Evolutionary conservation across 2,329 filamentous ascomycete species (phyloP).

Genomic region (Aspergillus fructus): DNA sequence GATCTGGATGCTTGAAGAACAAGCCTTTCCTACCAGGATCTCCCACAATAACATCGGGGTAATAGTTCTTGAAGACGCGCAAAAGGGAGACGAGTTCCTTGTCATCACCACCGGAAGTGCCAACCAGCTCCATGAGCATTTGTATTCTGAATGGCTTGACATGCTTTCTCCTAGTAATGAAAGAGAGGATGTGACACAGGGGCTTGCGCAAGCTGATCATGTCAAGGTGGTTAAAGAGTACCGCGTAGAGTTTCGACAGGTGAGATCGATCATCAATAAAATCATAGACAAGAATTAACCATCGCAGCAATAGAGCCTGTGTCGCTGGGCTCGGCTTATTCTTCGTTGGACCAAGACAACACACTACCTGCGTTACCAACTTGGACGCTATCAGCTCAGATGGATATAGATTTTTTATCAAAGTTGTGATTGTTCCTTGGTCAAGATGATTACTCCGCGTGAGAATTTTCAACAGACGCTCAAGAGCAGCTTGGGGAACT

Average conservation of each 20-base stretch:
- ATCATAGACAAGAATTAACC: conserved; percentile 76
- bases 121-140: conserved; percentile 57
- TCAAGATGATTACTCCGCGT: conserved; percentile 69
- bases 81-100: conserved; percentile 71
- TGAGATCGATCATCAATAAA: conserved; percentile 63
- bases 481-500: conserved; percentile 60
- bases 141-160: conserved; percentile 83
- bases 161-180: conserved; percentile 78
- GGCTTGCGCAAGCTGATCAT: conserved; percentile 71
- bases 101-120: conserved; percentile 62
- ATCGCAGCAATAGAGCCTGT: conserved; percentile 71
- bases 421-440: conserved; percentile 67
- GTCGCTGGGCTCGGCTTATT: conserved; percentile 70
- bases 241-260: conserved; percentile 68
- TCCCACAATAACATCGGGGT: conserved; percentile 81
- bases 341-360: conserved; percentile 73
- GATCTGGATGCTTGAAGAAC: conserved; percentile 65
- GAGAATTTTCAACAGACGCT: conserved; percentile 65
- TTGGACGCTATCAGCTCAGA: conserved; percentile 61
- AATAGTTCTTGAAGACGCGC: conserved; percentile 86
- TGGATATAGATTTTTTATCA: conserved; percentile 76
- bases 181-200: conserved; percentile 73
- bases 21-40: conserved; percentile 46
- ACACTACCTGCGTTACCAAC: conserved; percentile 65
- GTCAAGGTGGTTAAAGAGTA: conserved; percentile 79